These are phyloP conservation scores for Epithemia pelagica DNA, from an alignment of 108 stramenopile genomes.

Conservation along the genomic window DNA sequence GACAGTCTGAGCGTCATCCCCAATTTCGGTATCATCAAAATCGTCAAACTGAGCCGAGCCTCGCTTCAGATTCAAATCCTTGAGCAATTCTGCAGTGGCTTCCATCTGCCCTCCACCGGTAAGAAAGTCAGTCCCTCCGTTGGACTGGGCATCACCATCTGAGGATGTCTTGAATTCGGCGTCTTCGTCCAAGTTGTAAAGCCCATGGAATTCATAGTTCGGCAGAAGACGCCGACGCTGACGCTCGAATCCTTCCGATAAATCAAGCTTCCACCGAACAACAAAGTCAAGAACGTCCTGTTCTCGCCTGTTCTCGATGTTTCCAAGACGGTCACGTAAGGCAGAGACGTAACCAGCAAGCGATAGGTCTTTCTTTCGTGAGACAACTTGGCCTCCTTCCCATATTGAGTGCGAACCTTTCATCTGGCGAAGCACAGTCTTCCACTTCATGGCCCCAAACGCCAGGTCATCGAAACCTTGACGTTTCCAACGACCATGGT, in stretches of 20 bases:
- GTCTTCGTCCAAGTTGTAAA: slow-evolving; percentile 81
- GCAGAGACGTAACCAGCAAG: not conserved
- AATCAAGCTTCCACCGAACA: slow-evolving; percentile 78
- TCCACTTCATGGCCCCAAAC: slow-evolving; percentile 85
- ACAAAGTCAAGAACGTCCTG: slow-evolving; percentile 24
- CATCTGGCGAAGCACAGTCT: slow-evolving; percentile 64
- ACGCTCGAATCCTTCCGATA: slow-evolving; percentile 81
- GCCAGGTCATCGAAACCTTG: slow-evolving; percentile 88
- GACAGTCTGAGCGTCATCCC: slow-evolving; percentile 55
- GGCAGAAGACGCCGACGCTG: slow-evolving; percentile 77
- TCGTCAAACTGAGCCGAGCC: slow-evolving; percentile 29
- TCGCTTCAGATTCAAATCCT: slow-evolving; percentile 58
- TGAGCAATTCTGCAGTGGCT: slow-evolving; percentile 73
- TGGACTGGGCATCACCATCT: not conserved
- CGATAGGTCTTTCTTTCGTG: not conserved
- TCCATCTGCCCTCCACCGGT: slow-evolving; percentile 29
- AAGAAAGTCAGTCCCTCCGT: slow-evolving; percentile 11
- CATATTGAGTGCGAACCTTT: slow-evolving; percentile 82
- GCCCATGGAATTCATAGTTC: slow-evolving; percentile 84
- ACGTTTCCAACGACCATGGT: slow-evolving; percentile 79
- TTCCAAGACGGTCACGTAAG: not conserved
- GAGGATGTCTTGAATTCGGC: slow-evolving; percentile 6
- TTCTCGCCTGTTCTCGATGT: not conserved
- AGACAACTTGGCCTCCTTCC: slow-evolving; percentile 61
- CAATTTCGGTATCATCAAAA: slow-evolving; percentile 52